These are phyloP conservation scores for Hypoxylon sp. DNA, from an alignment of 2,329 filamentous ascomycete species.

Conservation along the genomic window DNA sequence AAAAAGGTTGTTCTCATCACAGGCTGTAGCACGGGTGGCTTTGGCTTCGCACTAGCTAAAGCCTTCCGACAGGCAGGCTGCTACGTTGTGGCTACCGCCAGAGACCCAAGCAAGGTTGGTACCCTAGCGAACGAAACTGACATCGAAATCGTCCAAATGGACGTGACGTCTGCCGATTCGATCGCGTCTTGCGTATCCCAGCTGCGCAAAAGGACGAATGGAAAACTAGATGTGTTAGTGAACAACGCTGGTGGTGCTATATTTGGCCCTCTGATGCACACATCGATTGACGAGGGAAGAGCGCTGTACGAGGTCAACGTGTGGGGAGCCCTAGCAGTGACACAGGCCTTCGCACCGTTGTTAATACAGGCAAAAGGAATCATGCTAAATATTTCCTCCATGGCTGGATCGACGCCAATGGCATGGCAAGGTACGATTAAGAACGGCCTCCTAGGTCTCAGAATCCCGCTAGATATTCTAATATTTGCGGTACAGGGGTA, in stretches of 20 bases:
- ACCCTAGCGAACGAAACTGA: slow-evolving; percentile 23
- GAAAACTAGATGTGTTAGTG: slow-evolving; percentile 36
- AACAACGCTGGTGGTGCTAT: slow-evolving; percentile 30
- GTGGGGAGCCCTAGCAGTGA: slow-evolving; percentile 24
- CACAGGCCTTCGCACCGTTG: slow-evolving; percentile 47
- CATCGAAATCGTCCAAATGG: slow-evolving; percentile 50
- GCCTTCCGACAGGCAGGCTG: slow-evolving; percentile 53
- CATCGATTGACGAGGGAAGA: slow-evolving; percentile 13
- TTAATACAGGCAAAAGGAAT: slow-evolving; percentile 15
- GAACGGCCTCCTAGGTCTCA: background rate
- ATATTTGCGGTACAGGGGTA: slow-evolving; percentile 26
- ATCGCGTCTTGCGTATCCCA: slow-evolving; percentile 40
- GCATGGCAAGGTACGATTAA: slow-evolving; percentile 38
- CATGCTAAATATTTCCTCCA: slow-evolving; percentile 21
- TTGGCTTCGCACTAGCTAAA: slow-evolving; percentile 55
- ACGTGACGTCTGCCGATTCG: slow-evolving; percentile 48
- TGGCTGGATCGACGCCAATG: slow-evolving; percentile 34
- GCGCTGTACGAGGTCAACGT: slow-evolving; percentile 40
- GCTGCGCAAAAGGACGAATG: slow-evolving; percentile 48
- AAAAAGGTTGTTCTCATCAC: slow-evolving; percentile 54
- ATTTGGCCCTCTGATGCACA: slow-evolving; percentile 17
- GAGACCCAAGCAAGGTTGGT: slow-evolving; percentile 38
- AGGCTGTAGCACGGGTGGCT: slow-evolving; percentile 56
- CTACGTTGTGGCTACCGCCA: slow-evolving; percentile 57
- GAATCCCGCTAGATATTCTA: background rate